Conservation (phyloP, 768 basidiomycete genomes). For the Leccinum truebloodii region DNA sequence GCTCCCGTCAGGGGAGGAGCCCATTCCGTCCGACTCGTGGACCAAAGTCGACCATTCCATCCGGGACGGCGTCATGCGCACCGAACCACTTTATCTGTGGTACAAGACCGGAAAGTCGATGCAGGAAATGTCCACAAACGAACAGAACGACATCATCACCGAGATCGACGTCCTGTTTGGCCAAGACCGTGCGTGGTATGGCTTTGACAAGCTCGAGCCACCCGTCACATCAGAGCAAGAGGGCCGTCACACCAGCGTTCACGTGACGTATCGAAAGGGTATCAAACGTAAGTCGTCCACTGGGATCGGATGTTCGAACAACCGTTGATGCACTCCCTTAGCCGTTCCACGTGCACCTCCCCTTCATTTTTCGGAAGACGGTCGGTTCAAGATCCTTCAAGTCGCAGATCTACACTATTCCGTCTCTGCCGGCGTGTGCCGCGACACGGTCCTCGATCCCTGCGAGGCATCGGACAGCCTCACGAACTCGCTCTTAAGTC, state of each 20-base stretch:
- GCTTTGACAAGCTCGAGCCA: constrained; percentile 73
- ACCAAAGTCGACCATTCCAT: constrained; percentile 60
- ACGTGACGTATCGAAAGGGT: constrained; percentile 69
- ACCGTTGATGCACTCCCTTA: constrained; percentile 28
- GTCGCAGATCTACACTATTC: constrained; percentile 95
- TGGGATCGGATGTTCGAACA: neutral
- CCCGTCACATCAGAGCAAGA: constrained; percentile 49
- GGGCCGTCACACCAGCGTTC: constrained; percentile 51
- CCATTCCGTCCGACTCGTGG: constrained; percentile 57
- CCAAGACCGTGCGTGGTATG: constrained; percentile 81
- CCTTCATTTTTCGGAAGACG: constrained; percentile 79
- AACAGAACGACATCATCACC: constrained; percentile 70
- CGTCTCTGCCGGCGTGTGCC: constrained; percentile 74
- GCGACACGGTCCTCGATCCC: constrained; percentile 59
- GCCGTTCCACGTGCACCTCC: constrained; percentile 72
- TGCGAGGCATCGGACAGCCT: constrained; percentile 72
- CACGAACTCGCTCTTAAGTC: constrained; percentile 71
- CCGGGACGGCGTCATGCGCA: constrained; percentile 58
- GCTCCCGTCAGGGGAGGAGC: constrained; percentile 55
- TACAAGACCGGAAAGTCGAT: constrained; percentile 71
- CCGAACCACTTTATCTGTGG: constrained; percentile 72
- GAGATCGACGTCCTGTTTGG: constrained; percentile 93
- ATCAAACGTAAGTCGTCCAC: constrained; percentile 57
- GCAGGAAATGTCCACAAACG: constrained; percentile 56
- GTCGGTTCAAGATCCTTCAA: constrained; percentile 87